phyloP scores from a whole-genome alignment of 176 grass and related monocot genomes.

The Cymbopogon citratus region DNA sequence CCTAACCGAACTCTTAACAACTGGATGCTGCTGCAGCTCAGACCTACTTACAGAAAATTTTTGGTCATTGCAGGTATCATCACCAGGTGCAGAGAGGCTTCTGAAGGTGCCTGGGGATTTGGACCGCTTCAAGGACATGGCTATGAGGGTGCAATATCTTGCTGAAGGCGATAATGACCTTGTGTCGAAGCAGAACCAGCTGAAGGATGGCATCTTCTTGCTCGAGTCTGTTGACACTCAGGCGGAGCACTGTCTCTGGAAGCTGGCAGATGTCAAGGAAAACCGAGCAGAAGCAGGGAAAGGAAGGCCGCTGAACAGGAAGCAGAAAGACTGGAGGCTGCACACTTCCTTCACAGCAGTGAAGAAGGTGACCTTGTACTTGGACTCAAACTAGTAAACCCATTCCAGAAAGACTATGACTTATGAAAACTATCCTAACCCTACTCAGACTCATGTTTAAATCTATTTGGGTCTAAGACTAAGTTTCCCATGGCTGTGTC shows the following conservation, averaged over 20 bases:
- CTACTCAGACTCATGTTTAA: not conserved
- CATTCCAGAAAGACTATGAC: not conserved
- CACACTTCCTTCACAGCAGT: constrained; percentile 56
- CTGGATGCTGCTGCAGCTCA: not conserved
- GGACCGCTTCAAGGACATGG: constrained; percentile 88
- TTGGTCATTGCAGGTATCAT: constrained; percentile 64
- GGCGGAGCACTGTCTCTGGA: constrained; percentile 56
- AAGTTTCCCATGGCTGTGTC: not conserved
- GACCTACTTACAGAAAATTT: not conserved
- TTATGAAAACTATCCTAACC: not conserved
- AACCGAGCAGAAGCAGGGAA: constrained; percentile 66
- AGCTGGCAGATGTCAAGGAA: constrained; percentile 83
- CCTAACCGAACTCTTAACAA: not conserved
- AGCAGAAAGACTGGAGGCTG: constrained; percentile 83
- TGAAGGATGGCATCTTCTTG: constrained; percentile 68
- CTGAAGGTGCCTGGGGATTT: constrained; percentile 70
- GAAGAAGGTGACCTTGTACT: constrained; percentile 63
- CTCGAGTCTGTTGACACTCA: constrained; percentile 46
- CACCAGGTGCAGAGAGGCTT: constrained; percentile 82
- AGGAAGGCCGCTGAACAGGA: constrained; percentile 80
- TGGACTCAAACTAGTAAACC: constrained; percentile 33
- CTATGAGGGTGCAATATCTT: constrained; percentile 70
- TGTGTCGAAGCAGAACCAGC: constrained; percentile 11
- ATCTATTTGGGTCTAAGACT: not conserved
- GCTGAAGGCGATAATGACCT: constrained; percentile 21